Evolutionary conservation across 176 grass and related monocot species (phyloP).

Genomic region (Lolium rigidum): DNA sequence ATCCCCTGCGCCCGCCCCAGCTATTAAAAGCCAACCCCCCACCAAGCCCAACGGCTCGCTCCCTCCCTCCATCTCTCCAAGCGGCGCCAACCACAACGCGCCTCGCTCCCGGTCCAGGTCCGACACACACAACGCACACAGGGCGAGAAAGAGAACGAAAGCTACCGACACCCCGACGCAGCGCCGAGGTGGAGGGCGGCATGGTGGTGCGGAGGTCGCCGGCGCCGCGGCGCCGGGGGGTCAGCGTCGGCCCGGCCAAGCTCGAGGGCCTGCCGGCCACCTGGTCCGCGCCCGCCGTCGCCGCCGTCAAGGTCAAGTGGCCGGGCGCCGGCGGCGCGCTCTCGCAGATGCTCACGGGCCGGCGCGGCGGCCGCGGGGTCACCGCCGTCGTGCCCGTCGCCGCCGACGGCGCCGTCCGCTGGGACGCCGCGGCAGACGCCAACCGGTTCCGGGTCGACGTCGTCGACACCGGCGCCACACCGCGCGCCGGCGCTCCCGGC

Average conservation of each 20-base stretch:
- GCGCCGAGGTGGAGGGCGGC: neutral
- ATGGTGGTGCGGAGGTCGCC: constrained; percentile 47
- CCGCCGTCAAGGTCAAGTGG: constrained; percentile 78
- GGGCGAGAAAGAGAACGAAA: neutral
- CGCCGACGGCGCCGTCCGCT: constrained; percentile 46
- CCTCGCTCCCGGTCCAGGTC: neutral
- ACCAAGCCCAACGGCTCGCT: neutral
- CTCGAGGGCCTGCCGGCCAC: constrained; percentile 58
- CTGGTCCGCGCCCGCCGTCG: constrained; percentile 20
- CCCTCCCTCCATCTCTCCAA: no score
- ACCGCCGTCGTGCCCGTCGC: constrained; percentile 52
- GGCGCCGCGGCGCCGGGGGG: constrained; percentile 42
- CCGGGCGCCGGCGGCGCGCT: constrained; percentile 37
- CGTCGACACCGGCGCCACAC: constrained; percentile 1
- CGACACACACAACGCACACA: neutral
- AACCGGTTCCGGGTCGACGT: constrained; percentile 48
- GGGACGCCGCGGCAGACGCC: constrained; percentile 52
- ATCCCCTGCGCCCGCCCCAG: constrained; percentile 35
- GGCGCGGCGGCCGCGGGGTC: constrained; percentile 54
- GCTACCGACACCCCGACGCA: neutral
- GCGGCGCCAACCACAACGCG: no score
- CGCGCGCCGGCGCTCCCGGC: neutral
- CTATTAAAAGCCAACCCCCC: constrained; percentile 46
- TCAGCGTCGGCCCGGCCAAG: constrained; percentile 56
- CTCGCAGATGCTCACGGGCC: constrained; percentile 49